phyloP scores from a whole-genome alignment of 2,329 filamentous ascomycete species.

The Falciphora oryzae region DNA sequence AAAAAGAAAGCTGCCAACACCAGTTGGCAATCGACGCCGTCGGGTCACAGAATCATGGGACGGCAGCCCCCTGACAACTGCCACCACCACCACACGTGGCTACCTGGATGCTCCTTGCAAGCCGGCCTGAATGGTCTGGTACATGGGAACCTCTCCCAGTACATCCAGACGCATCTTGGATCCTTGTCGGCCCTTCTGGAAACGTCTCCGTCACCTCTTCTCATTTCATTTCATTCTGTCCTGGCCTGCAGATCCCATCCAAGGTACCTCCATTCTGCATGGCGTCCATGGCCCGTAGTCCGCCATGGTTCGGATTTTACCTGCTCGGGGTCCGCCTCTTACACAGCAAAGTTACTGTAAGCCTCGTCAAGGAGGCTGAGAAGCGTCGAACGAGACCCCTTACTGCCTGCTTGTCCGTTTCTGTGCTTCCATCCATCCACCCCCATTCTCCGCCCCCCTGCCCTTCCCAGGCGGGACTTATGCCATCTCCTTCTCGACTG shows the following conservation, averaged over 20 bases:
- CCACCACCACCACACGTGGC: background rate
- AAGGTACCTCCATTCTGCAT: background rate
- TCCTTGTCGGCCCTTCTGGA: background rate
- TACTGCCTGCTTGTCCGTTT: background rate
- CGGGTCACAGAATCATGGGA: background rate
- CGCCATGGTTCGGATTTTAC: background rate
- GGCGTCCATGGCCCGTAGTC: background rate
- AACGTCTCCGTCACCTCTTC: background rate
- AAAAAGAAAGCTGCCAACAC: background rate
- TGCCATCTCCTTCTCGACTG: slow-evolving; percentile 4
- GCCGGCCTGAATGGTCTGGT: background rate
- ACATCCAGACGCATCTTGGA: background rate
- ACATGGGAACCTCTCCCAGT: background rate
- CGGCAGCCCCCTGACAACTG: background rate
- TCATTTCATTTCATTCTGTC: background rate
- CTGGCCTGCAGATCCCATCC: background rate
- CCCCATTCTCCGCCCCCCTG: background rate
- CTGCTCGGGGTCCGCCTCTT: background rate
- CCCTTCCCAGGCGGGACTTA: background rate
- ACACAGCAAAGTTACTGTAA: background rate
- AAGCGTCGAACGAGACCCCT: background rate
- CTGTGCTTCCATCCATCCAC: background rate
- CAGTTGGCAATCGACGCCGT: background rate
- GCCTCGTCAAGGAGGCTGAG: slow-evolving; percentile 6
- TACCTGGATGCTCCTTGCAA: background rate